Conservation (phyloP, 2,329 filamentous ascomycete species). For the Monilinia fructicola region DNA sequence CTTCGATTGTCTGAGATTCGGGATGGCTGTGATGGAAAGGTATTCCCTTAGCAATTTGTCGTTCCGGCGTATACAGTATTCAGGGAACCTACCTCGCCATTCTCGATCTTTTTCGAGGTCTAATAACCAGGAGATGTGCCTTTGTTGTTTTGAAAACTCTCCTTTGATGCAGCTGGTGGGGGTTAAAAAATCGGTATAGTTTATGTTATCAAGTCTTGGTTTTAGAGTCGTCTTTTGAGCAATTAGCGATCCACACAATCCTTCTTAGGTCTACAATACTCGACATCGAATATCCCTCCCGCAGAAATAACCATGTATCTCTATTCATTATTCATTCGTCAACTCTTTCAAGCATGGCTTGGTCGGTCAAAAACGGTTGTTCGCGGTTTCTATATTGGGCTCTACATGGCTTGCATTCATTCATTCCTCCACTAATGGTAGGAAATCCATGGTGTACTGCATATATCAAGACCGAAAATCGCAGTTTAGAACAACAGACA, state of each 20-base stretch:
- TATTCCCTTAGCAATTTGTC: slow-evolving; percentile 2
- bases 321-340: slow-evolving; percentile 3
- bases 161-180: not conserved
- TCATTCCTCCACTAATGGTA: slow-evolving; percentile 7
- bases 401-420: not conserved
- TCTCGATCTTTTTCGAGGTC: not conserved
- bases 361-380: slow-evolving; percentile 5
- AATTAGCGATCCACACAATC: slow-evolving; percentile 11
- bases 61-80: not conserved
- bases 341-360: not conserved
- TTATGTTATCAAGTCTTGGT: not conserved
- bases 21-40: slow-evolving; percentile 15
- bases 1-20: slow-evolving; percentile 38
- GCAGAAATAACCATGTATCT: slow-evolving; percentile 1
- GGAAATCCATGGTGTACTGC: not conserved
- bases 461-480: slow-evolving; percentile 1
- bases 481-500: not conserved
- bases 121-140: not conserved
- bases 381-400: not conserved
- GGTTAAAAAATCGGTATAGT: not conserved
- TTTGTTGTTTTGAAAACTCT: not conserved
- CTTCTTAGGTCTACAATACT: not conserved
- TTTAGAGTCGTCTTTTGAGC: not conserved
- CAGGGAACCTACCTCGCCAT: slow-evolving; percentile 16
- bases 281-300: not conserved